Base-by-base conservation (phyloP, 139 green algal genomes). In the Auxenochlorella protothecoides region DNA sequence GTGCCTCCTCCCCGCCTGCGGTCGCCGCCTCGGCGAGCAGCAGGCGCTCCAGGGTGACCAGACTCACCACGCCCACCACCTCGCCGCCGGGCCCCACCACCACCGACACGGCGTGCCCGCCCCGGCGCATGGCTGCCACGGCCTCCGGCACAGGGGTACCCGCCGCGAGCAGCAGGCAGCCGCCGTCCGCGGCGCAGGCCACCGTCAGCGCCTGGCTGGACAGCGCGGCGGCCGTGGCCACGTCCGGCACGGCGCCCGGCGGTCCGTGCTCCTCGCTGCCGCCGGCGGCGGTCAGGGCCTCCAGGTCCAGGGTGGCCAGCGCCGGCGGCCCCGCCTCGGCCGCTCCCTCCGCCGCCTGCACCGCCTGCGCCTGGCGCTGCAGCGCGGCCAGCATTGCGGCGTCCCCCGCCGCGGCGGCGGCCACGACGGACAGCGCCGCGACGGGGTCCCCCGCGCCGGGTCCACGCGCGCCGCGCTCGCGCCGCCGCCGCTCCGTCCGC, bases 401-500 rank as follows among this genome's bases (percentile, higher is more conserved):
- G 12, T 53, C 53, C 53, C 12, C 67, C 4, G 56, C 52, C 6
- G 59, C 51, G 10, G 77, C 60, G n/a, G 77, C 68, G 56, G 59
- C 60, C 53, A 60, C 55, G 3, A 70, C 68, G 27, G 52, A 70
- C 11, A 53, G 63, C 13, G 66, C 71, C 6, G 65, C 73, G 55
- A 75, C 60, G 12, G 77, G 79, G 10, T 54, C 68, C 3, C 79
- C 72, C 80, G 78, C 87, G 63, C 77, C 86, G 62, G 72, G 70
- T 12, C 88, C 72, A 67, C 81, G 80, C 7, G 92, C 85, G 13
- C 80, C 80, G n/a, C 59, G 82, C 65, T 44, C 90, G 82, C 5
- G 87, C 80, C 10, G 89, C 86, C 5, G 15, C 63, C 9, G 4
- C 63, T 10, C 15, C 12, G 6, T 51, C 63, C 51, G 13, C 63